phyloP scores from a whole-genome alignment of 2,329 filamentous ascomycete species.

The Thermomyces lanuginosus region DNA sequence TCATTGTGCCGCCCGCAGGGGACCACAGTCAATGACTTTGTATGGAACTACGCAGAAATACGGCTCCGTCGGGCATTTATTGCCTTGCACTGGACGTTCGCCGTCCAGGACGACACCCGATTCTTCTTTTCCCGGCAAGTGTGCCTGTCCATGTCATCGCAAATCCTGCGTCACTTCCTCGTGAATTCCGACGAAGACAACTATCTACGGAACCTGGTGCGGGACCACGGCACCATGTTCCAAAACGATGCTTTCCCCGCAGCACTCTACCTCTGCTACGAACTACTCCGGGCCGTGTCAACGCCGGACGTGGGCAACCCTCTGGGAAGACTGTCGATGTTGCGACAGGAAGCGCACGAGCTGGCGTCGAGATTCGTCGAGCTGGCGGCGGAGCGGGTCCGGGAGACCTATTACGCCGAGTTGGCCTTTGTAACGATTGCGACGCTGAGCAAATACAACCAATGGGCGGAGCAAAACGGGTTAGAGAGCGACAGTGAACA shows the following conservation, averaged over 20 bases:
- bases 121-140: neutral
- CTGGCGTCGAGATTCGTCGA: too few relatives aligned
- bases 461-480: too few relatives aligned
- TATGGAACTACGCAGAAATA: neutral
- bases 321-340: too few relatives aligned
- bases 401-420: too few relatives aligned
- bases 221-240: neutral
- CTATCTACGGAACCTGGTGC: neutral
- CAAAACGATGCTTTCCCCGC: neutral
- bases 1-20: neutral
- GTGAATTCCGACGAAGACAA: neutral
- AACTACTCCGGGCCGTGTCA: neutral
- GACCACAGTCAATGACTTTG: neutral
- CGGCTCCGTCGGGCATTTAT: neutral
- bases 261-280: neutral
- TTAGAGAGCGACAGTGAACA: too few relatives aligned
- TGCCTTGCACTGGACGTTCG: conserved; percentile 1
- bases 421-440: too few relatives aligned
- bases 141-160: neutral
- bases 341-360: too few relatives aligned
- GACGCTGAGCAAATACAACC: too few relatives aligned
- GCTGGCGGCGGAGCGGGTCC: too few relatives aligned
- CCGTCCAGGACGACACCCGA: neutral
- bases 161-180: neutral
- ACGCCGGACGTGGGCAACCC: too few relatives aligned